A percentile compares a stretch with the other conserved stretches of the same genome.
Conservation (phyloP, 306 rosid species). For the Begonia loranthoides region DNA sequence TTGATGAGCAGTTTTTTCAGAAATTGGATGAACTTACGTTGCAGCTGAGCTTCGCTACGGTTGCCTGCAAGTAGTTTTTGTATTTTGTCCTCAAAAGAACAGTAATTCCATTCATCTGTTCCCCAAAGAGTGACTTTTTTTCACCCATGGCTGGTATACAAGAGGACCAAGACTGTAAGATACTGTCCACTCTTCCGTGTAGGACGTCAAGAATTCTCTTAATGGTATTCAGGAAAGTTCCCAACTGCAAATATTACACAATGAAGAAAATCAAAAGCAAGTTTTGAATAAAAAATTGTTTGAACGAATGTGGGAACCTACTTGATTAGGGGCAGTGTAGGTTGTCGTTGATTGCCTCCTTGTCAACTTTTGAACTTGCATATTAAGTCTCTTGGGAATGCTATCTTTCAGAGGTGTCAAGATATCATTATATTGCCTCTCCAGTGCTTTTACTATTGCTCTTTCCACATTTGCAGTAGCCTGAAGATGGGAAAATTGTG, state of each 20-base stretch:
- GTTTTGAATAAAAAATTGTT: slow-evolving; percentile 1
- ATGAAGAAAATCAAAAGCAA: slow-evolving; percentile 8
- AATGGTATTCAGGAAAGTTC: slow-evolving; percentile 78
- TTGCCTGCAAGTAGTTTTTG: slow-evolving; percentile 85
- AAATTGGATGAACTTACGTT: slow-evolving; percentile 38
- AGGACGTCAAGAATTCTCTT: slow-evolving; percentile 92
- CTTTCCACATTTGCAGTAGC: slow-evolving; percentile 82
- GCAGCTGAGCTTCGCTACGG: slow-evolving; percentile 76
- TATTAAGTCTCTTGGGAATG: slow-evolving; percentile 80
- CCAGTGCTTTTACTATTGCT: slow-evolving; percentile 81
- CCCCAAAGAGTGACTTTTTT: slow-evolving; percentile 65
- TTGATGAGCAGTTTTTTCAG: too few relatives aligned
- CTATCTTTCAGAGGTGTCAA: slow-evolving; percentile 89
- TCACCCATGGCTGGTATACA: slow-evolving; percentile 66
- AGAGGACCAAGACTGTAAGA: slow-evolving; percentile 85
- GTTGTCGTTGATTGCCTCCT: slow-evolving; percentile 74
- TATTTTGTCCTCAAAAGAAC: slow-evolving; percentile 86
- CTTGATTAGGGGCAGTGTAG: slow-evolving; percentile 70
- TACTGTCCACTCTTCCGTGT: slow-evolving; percentile 82
- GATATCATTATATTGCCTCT: slow-evolving; percentile 77
- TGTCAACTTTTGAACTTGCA: slow-evolving; percentile 96
- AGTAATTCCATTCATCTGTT: slow-evolving; percentile 82
- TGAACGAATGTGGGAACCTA: slow-evolving; percentile 16
- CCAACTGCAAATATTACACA: slow-evolving; percentile 40
- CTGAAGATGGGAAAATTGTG: slow-evolving; percentile 14